These are phyloP conservation scores for Cyclotella distinguenda DNA, from an alignment of 108 stramenopile species.

Conservation along the genomic window DNA sequence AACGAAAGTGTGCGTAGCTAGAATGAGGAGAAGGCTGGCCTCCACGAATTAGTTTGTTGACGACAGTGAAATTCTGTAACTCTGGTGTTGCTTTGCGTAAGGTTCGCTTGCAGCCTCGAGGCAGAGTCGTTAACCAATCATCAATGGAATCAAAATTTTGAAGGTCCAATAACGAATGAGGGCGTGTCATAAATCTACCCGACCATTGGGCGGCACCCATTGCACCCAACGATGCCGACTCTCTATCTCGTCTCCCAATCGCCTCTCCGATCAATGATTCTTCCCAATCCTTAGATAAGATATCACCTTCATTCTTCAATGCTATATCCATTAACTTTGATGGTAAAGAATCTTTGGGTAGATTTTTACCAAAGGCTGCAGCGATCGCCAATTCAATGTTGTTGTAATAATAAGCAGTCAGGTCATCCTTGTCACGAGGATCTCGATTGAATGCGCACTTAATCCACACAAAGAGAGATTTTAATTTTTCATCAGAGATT, in stretches of 20 bases:
- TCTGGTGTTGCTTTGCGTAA: constrained; percentile 51
- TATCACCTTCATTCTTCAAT: constrained; percentile 35
- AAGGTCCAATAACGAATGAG: constrained; percentile 65
- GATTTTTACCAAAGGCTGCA: constrained; percentile 62
- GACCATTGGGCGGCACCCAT: constrained; percentile 81
- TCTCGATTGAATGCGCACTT: constrained; percentile 60
- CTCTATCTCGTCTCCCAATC: constrained; percentile 54
- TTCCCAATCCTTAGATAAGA: constrained; percentile 40
- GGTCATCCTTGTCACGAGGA: constrained; percentile 13
- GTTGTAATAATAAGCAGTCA: constrained; percentile 53
- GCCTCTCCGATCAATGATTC: constrained; percentile 50
- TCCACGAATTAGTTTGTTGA: constrained; percentile 54
- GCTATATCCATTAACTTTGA: constrained; percentile 54
- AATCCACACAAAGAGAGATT: constrained; percentile 68
- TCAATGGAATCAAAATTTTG: constrained; percentile 54
- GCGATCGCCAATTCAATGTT: constrained; percentile 73
- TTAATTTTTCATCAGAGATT: constrained; percentile 52
- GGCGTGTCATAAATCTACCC: constrained; percentile 66
- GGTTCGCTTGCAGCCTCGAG: constrained; percentile 63
- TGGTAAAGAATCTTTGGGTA: constrained; percentile 49
- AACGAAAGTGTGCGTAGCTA: constrained; percentile 71
- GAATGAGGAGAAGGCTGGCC: constrained; percentile 71
- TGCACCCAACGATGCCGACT: constrained; percentile 65
- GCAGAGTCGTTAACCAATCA: constrained; percentile 65
- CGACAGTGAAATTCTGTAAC: constrained; percentile 65